A percentile compares a stretch with the other conserved stretches of the same genome.
Conservation (phyloP, 164 flowering plant genomes). For the Stephania yunnanensis region DNA sequence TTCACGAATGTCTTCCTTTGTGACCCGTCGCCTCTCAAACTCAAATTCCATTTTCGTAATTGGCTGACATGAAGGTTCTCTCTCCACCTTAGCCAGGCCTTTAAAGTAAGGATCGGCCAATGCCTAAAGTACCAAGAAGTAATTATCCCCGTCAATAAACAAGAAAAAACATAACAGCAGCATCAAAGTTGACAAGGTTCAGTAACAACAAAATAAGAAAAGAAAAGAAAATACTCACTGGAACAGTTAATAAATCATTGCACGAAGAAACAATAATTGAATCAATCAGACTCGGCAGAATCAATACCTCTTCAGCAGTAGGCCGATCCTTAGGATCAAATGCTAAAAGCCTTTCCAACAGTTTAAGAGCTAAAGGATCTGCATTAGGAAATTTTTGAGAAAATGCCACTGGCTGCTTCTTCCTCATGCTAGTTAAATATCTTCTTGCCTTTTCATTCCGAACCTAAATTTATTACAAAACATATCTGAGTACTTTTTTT, state of each 20-base stretch:
- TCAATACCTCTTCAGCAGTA: constrained; percentile 83
- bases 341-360: constrained; percentile 76
- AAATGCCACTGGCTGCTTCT: constrained; percentile 71
- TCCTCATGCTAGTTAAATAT: constrained; percentile 83
- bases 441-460: constrained; percentile 91
- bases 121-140: constrained; percentile 42
- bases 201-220: constrained; percentile 1
- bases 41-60: constrained; percentile 87
- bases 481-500: background rate
- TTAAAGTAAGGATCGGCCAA: constrained; percentile 87
- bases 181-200: background rate
- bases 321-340: constrained; percentile 96
- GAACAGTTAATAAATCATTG: background rate
- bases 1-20: constrained; percentile 84
- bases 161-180: background rate
- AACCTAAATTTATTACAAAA: constrained; percentile 39
- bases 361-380: constrained; percentile 69
- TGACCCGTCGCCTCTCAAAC: constrained; percentile 80
- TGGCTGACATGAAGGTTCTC: constrained; percentile 92
- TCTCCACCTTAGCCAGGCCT: constrained; percentile 73
- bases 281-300: background rate
- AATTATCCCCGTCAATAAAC: background rate
- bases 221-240: background rate
- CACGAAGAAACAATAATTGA: background rate
- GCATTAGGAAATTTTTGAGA: constrained; percentile 86